A percentile compares a stretch with the other conserved stretches of the same genome.
Evolutionary conservation across 2,329 filamentous ascomycete species (phyloP).

Genomic region (Xylaria arbuscula): DNA sequence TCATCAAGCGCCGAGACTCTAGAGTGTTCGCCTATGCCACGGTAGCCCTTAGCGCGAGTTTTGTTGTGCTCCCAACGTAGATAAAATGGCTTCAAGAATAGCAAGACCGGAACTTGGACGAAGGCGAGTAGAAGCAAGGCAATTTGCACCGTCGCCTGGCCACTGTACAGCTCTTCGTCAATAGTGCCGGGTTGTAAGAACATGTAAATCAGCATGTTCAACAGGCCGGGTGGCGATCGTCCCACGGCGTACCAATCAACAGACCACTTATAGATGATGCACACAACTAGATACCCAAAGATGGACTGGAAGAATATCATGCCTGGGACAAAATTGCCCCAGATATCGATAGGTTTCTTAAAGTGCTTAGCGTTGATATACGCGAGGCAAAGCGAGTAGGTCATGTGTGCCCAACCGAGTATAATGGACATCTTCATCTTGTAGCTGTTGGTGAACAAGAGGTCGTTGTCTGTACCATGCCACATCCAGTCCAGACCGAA

Average conservation of each 20-base stretch:
- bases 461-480: constrained; percentile 94
- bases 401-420: constrained; percentile 98
- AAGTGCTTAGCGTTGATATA: constrained; percentile 96
- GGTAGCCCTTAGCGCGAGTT: constrained; percentile 88
- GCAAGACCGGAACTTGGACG: constrained; percentile 85
- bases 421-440: constrained; percentile 99
- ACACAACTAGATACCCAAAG: constrained; percentile 94
- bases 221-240: constrained; percentile 80
- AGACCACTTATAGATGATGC: constrained; percentile 97
- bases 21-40: constrained; percentile 89
- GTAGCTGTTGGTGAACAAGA: constrained; percentile 97
- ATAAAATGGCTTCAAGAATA: constrained; percentile 96
- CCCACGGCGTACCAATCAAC: constrained; percentile 81
- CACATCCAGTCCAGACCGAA: constrained; percentile 96
- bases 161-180: constrained; percentile 79
- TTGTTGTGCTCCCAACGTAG: constrained; percentile 93
- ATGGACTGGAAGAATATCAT: constrained; percentile 99
- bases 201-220: constrained; percentile 99
- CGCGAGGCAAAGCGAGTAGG: constrained; percentile 92
- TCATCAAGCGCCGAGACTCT: constrained; percentile 90
- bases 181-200: constrained; percentile 86
- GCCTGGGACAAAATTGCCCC: constrained; percentile 95
- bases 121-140: constrained; percentile 84
- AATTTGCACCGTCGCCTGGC: constrained; percentile 81
- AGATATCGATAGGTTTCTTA: constrained; percentile 93